These are phyloP conservation scores for Athelia psychrophila DNA, from an alignment of 1,284 basidiomycete genomes.

Conservation along the genomic window DNA sequence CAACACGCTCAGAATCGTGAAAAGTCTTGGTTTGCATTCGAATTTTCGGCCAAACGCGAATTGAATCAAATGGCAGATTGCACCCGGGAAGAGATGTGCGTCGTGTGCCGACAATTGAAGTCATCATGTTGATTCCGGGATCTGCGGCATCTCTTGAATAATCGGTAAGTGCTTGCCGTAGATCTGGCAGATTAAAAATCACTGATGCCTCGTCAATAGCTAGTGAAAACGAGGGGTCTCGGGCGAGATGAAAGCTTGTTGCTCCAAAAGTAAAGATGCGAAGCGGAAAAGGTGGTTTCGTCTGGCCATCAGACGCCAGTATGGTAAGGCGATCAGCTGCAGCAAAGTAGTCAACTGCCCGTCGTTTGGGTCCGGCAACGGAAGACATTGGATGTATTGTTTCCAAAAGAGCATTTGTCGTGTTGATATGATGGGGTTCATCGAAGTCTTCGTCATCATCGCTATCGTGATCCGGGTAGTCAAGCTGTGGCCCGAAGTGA, in stretches of 20 bases:
- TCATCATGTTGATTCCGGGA: neutral
- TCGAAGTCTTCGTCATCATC: neutral
- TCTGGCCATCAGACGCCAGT: no score
- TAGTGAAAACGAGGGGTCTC: slow-evolving; percentile 11
- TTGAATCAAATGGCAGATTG: slow-evolving; percentile 13
- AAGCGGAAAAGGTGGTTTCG: no score
- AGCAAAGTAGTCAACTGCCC: neutral
- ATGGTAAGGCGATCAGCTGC: neutral
- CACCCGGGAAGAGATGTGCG: slow-evolving; percentile 2
- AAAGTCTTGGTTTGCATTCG: slow-evolving; percentile 15
- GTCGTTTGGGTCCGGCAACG: neutral
- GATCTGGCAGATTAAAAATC: slow-evolving; percentile 21
- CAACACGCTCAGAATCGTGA: slow-evolving; percentile 15
- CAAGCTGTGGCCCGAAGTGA: slow-evolving; percentile 6
- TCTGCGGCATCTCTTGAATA: slow-evolving; percentile 15
- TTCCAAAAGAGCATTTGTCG: neutral
- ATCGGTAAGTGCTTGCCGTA: slow-evolving; percentile 21
- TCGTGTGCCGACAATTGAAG: slow-evolving; percentile 5
- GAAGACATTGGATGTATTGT: neutral
- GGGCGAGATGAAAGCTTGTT: slow-evolving; percentile 21
- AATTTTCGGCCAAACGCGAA: slow-evolving; percentile 20
- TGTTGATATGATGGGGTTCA: neutral
- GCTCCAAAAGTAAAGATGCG: slow-evolving; percentile 12
- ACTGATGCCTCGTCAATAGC: slow-evolving; percentile 18
- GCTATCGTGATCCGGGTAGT: neutral